Conservation (phyloP, 2,329 filamentous ascomycete genomes). For the Cercospora citrullina region DNA sequence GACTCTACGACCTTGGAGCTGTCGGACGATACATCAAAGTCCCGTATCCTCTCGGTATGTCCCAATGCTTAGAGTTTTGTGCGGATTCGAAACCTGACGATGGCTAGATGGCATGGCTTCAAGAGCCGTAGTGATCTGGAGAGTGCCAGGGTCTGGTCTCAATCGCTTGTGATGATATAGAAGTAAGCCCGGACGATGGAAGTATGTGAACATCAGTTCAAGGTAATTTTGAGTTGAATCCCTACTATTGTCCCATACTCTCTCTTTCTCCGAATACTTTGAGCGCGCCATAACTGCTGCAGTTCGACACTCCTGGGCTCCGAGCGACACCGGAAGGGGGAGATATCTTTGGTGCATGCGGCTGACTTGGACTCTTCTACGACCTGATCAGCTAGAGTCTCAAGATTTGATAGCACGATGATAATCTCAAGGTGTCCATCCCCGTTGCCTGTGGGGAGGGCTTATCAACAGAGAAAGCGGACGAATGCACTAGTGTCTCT, state of each 20-base stretch:
- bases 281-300: background rate
- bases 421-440: background rate
- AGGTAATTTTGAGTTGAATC: background rate
- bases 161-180: too few relatives aligned
- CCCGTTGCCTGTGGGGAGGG: background rate
- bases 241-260: background rate
- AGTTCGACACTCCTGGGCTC: background rate
- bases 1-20: background rate
- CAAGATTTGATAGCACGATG: background rate
- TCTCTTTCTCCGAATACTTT: background rate
- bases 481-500: background rate
- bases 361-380: background rate
- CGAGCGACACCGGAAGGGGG: background rate
- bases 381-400: background rate
- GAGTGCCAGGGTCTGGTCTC: background rate
- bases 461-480: background rate
- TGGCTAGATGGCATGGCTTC: background rate
- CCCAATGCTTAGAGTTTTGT: background rate
- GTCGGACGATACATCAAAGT: background rate
- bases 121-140: background rate
- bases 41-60: background rate
- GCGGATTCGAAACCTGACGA: background rate
- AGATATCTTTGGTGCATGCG: background rate
- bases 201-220: background rate
- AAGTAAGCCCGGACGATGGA: background rate